Evolutionary conservation across 257 asterid genomes (phyloP).

Genomic region (Thymus mandschuricus): DNA sequence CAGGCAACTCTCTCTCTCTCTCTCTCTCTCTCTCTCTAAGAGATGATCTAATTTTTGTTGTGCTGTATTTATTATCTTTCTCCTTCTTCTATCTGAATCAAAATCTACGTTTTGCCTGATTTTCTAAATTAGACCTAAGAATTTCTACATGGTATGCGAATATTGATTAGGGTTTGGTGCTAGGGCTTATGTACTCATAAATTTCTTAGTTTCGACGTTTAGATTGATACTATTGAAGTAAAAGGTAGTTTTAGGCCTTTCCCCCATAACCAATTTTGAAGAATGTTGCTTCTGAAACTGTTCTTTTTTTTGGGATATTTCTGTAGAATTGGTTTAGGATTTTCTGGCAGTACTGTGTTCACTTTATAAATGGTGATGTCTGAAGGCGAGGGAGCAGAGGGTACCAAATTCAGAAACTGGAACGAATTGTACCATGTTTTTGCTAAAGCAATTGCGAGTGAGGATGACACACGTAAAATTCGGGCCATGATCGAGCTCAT

Average conservation of each 20-base stretch:
- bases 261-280: neutral
- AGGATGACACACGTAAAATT: conserved; percentile 40
- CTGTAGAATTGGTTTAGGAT: conserved; percentile 21
- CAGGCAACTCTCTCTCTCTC: conserved; percentile 29
- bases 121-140: neutral
- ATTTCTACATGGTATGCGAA: neutral
- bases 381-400: conserved; percentile 35
- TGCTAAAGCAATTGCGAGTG: conserved; percentile 40
- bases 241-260: neutral
- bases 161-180: conserved; percentile 6
- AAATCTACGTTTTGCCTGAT: neutral
- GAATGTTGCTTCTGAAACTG: conserved; percentile 19
- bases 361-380: conserved; percentile 35
- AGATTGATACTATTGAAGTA: neutral
- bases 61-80: neutral
- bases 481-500: conserved; percentile 54
- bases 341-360: conserved; percentile 2
- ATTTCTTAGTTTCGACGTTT: neutral
- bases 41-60: neutral
- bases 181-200: neutral
- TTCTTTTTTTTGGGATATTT: conserved; percentile 6
- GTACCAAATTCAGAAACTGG: conserved; percentile 44
- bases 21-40: no score
- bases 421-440: conserved; percentile 44
- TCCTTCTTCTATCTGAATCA: neutral